phyloP scores from a whole-genome alignment of 1,139 yeast species.

The Tardiomyces digboiensis region DNA sequence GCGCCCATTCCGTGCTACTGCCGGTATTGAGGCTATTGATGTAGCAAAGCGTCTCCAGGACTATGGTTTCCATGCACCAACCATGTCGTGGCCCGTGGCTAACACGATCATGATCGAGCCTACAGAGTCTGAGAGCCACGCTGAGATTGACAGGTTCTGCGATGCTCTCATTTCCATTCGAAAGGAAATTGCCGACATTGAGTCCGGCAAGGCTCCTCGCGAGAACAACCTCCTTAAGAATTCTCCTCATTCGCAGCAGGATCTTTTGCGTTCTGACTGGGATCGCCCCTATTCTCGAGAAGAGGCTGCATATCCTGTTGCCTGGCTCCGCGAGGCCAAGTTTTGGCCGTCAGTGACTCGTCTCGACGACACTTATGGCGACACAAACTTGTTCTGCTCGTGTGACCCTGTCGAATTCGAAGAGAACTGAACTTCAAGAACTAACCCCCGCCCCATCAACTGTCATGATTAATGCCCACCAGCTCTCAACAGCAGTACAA shows the following conservation, averaged over 20 bases:
- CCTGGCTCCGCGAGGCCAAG: slow-evolving; percentile 60
- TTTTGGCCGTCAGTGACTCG: slow-evolving; percentile 96
- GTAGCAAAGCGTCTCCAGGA: slow-evolving; percentile 96
- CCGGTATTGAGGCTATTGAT: slow-evolving; percentile 91
- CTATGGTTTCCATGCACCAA: slow-evolving; percentile 98
- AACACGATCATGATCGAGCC: slow-evolving; percentile 98
- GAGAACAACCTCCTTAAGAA: slow-evolving; percentile 71
- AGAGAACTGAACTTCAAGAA: background rate
- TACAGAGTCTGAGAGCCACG: slow-evolving; percentile 86
- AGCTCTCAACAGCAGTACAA: background rate
- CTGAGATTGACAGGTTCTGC: slow-evolving; percentile 83
- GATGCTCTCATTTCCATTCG: slow-evolving; percentile 81
- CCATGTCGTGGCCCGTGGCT: slow-evolving; percentile 98
- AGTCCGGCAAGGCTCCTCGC: slow-evolving; percentile 46
- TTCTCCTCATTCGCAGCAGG: slow-evolving; percentile 87
- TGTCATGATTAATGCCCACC: background rate
- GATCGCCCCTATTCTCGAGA: slow-evolving; percentile 85
- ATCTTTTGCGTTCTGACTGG: slow-evolving; percentile 67
- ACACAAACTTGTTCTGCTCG: slow-evolving; percentile 84
- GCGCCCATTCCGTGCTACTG: slow-evolving; percentile 62
- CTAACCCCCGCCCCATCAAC: background rate
- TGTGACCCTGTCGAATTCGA: slow-evolving; percentile 37
- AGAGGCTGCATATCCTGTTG: slow-evolving; percentile 87
- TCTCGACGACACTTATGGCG: slow-evolving; percentile 92
- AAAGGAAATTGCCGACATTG: slow-evolving; percentile 69